These are phyloP conservation scores for Trichoderma koningiopsis DNA, from an alignment of 2,329 filamentous ascomycete species.

Conservation along the genomic window DNA sequence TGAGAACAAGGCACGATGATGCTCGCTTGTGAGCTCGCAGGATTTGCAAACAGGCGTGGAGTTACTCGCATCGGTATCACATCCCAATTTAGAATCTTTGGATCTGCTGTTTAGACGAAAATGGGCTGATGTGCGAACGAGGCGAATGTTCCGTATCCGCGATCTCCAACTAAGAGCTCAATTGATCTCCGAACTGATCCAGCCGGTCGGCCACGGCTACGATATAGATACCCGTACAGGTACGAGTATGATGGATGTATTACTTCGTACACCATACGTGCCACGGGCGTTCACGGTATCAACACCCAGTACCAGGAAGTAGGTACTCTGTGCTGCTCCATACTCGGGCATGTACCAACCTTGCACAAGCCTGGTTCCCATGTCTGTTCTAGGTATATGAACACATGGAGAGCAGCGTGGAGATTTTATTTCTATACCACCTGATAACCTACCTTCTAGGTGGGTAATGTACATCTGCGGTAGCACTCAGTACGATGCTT, in stretches of 20 bases:
- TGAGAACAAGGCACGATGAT: not conserved
- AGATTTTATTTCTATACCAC: not conserved
- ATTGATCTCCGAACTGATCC: slow-evolving; percentile 6
- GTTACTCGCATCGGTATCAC: not conserved
- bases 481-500: not conserved
- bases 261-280: not conserved
- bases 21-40: not conserved
- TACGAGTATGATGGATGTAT: not conserved
- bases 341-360: not conserved
- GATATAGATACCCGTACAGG: not conserved
- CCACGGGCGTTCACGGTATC: not conserved
- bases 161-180: slow-evolving; percentile 4
- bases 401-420: not conserved
- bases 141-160: not conserved
- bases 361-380: not conserved
- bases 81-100: not conserved
- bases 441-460: not conserved
- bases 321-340: not conserved
- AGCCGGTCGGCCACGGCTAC: slow-evolving; percentile 3
- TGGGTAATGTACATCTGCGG: not conserved
- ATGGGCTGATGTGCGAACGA: slow-evolving; percentile 3
- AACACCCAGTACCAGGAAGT: not conserved
- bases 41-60: not conserved
- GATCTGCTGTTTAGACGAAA: not conserved
- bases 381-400: not conserved